Percentiles rank a stretch among this genome's conserved stretches.
These are phyloP conservation scores for Powellomyces hirtus DNA, from an alignment of 192 early-diverging fungal genomes.

Conservation along the genomic window DNA sequence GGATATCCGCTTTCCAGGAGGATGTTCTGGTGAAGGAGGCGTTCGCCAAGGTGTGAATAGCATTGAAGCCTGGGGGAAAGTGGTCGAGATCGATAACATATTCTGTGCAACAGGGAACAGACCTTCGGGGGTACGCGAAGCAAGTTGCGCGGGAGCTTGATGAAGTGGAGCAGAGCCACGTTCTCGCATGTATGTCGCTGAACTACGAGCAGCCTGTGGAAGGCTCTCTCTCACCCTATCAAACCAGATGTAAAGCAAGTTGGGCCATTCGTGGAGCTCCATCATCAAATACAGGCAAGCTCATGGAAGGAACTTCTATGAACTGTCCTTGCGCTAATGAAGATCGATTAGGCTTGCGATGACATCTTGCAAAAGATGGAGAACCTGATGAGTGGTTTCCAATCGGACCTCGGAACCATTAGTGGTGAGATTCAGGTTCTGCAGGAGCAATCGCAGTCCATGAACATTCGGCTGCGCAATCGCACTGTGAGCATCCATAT, in stretches of 20 bases:
- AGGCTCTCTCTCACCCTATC: not conserved
- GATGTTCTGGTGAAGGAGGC: slow-evolving; percentile 82
- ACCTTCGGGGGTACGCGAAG: slow-evolving; percentile 81
- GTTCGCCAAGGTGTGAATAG: slow-evolving; percentile 55
- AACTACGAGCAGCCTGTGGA: not conserved
- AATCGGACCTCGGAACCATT: slow-evolving; percentile 83
- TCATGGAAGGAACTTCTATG: too few species aligned
- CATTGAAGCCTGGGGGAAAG: not conserved
- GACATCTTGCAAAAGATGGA: slow-evolving; percentile 80
- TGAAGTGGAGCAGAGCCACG: slow-evolving; percentile 67
- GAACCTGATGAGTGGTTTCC: slow-evolving; percentile 76
- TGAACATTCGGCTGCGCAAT: slow-evolving; percentile 84
- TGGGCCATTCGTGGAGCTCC: slow-evolving; percentile 60
- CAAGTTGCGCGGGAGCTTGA: slow-evolving; percentile 74
- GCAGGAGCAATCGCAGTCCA: slow-evolving; percentile 75
- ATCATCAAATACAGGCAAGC: slow-evolving; percentile 62
- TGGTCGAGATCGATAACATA: not conserved
- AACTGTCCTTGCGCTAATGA: not conserved
- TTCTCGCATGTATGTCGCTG: slow-evolving; percentile 58
- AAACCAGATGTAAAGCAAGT: slow-evolving; percentile 62
- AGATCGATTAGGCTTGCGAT: slow-evolving; percentile 31
- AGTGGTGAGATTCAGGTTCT: slow-evolving; percentile 83
- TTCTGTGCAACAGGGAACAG: slow-evolving; percentile 57
- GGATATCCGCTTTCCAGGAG: slow-evolving; percentile 74
- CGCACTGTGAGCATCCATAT: slow-evolving; percentile 46